phyloP scores from a whole-genome alignment of 306 rosid genomes.

The Cajanus cajan region DNA sequence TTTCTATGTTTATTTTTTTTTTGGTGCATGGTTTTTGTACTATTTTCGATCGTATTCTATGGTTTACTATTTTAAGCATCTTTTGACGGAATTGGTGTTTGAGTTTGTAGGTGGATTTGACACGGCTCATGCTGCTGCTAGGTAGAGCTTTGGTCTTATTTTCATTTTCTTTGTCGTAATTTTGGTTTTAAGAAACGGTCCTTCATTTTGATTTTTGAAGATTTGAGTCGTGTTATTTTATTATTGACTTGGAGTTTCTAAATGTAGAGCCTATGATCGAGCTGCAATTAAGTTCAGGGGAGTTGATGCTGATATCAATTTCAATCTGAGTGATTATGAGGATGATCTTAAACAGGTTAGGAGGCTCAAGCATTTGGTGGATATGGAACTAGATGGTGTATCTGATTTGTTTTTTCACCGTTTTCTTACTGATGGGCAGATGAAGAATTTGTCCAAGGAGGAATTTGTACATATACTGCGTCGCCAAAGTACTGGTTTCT shows the following conservation, averaged over 20 bases:
- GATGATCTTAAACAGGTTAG: constrained; percentile 89
- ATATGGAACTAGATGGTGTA: neutral
- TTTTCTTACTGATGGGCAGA: constrained; percentile 42
- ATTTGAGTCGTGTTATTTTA: neutral
- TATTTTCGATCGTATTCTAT: constrained; percentile 28
- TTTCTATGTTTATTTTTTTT: neutral
- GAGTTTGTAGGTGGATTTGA: constrained; percentile 86
- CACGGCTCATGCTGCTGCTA: constrained; percentile 98
- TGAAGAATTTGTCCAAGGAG: constrained; percentile 82
- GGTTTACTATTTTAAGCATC: constrained; percentile 41
- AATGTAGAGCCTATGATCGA: constrained; percentile 86
- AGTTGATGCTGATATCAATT: constrained; percentile 95
- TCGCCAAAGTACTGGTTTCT: constrained; percentile 95
- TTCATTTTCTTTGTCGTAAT: neutral
- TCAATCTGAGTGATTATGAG: constrained; percentile 80
- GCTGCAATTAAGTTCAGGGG: constrained; percentile 98
- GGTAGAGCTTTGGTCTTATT: constrained; percentile 43
- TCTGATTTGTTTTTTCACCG: neutral
- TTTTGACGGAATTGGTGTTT: constrained; percentile 28
- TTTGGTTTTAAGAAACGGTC: neutral
- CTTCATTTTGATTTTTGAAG: neutral
- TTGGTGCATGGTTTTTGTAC: constrained; percentile 3
- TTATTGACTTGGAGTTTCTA: constrained; percentile 23
- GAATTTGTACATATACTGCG: constrained; percentile 95
- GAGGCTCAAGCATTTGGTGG: constrained; percentile 16